A percentile compares a stretch with the other conserved stretches of the same genome.
These are phyloP conservation scores for Botrytis cinerea DNA, from an alignment of 2,329 filamentous ascomycete genomes.

Conservation along the genomic window DNA sequence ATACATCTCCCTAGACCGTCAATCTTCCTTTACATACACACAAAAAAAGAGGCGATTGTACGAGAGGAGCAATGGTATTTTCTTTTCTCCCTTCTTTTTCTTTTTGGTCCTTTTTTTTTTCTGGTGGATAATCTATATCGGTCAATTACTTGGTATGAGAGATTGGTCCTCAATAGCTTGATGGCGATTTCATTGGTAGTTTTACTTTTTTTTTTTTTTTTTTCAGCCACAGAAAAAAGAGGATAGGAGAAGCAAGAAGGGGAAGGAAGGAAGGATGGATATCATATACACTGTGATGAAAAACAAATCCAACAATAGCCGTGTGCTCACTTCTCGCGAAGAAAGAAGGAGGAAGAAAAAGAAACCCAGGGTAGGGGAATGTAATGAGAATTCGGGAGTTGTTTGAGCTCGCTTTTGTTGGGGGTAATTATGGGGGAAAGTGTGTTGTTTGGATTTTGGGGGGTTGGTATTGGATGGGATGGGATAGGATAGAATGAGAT, in stretches of 20 bases:
- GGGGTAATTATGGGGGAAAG: neutral
- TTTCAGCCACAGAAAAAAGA: neutral
- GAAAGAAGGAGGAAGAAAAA: neutral
- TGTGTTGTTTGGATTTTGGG: neutral
- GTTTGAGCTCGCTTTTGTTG: neutral
- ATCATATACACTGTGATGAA: neutral
- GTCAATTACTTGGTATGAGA: neutral
- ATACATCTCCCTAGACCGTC: neutral
- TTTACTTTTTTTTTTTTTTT: neutral
- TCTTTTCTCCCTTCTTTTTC: neutral
- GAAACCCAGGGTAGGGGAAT: too few relatives aligned
- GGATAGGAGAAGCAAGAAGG: neutral
- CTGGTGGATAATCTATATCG: neutral
- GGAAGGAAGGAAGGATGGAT: neutral
- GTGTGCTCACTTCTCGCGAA: neutral
- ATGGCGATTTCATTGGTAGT: neutral
- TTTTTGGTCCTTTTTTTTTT: neutral
- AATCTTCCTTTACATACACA: neutral
- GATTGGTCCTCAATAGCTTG: constrained; percentile 4
- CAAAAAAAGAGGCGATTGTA: neutral
- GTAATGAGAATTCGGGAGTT: neutral
- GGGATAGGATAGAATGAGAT: neutral
- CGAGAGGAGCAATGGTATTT: constrained; percentile 9
- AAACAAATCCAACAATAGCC: neutral
- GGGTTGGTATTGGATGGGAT: neutral